These are phyloP conservation scores for Ceratocystis diversiconidia DNA, from an alignment of 2,329 filamentous ascomycete species.

Conservation along the genomic window DNA sequence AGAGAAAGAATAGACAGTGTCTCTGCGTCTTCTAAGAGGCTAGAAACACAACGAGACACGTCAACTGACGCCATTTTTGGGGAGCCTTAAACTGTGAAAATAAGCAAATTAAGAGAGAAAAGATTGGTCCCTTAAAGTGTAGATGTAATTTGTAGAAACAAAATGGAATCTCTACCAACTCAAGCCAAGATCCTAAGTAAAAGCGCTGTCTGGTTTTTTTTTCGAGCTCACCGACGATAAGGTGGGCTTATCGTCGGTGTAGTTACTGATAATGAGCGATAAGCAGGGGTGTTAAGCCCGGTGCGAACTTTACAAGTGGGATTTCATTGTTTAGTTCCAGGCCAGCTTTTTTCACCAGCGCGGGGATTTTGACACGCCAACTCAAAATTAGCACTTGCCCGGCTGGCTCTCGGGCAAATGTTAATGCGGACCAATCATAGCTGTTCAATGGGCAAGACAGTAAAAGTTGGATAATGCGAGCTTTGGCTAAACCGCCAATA, in stretches of 20 bases:
- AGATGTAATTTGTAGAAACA: background rate
- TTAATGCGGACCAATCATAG: slow-evolving; percentile 13
- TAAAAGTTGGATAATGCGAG: slow-evolving; percentile 14
- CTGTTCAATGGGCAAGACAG: slow-evolving; percentile 8
- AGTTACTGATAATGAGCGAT: slow-evolving; percentile 8
- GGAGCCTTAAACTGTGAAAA: background rate
- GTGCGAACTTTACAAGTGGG: background rate
- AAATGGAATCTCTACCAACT: slow-evolving; percentile 14
- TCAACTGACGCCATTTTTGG: slow-evolving; percentile 18
- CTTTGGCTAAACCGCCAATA: slow-evolving; percentile 11
- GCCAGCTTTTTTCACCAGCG: background rate
- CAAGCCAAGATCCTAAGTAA: background rate
- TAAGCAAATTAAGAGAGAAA: background rate
- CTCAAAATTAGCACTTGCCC: background rate
- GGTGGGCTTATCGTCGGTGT: slow-evolving; percentile 15
- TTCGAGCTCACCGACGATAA: slow-evolving; percentile 15
- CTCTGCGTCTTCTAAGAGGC: slow-evolving; percentile 18
- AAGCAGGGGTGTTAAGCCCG: background rate
- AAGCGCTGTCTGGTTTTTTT: slow-evolving; percentile 13
- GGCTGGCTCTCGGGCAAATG: slow-evolving; percentile 15
- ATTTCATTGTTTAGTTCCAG: background rate
- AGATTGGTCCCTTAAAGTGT: background rate
- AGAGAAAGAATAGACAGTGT: slow-evolving; percentile 37
- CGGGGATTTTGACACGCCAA: slow-evolving; percentile 7
- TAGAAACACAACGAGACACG: slow-evolving; percentile 17